Evolutionary conservation across 495 filamentous ascomycete species (phyloP).

Genomic region (Lasiosphaeris hirsuta): DNA sequence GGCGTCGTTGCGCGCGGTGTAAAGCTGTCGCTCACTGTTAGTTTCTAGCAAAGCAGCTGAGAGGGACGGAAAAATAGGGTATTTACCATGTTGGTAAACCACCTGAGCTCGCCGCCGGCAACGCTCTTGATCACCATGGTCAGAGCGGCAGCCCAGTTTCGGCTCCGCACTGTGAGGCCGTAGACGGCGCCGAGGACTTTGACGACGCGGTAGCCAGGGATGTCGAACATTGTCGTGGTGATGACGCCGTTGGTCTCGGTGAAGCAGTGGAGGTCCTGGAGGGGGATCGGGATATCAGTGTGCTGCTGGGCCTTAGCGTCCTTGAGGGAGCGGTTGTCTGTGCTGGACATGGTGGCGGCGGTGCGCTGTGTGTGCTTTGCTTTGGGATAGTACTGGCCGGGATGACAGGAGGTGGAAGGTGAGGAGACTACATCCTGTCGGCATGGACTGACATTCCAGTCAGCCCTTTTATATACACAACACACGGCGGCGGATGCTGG

Average conservation of each 20-base stretch:
- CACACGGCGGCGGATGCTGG: too few relatives aligned
- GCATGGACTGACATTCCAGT: background rate
- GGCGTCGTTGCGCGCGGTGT: conserved; percentile 53
- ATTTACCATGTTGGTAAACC: conserved; percentile 50
- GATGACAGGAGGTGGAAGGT: too few relatives aligned
- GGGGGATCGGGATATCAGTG: conserved; percentile 29
- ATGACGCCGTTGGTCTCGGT: conserved; percentile 58
- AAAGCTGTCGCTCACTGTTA: conserved; percentile 33
- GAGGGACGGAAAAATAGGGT: background rate
- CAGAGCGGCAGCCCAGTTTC: conserved; percentile 46
- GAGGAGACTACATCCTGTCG: too few relatives aligned
- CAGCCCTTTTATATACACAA: background rate
- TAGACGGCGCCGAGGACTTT: conserved; percentile 57
- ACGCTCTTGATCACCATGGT: conserved; percentile 48
- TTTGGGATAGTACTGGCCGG: too few relatives aligned
- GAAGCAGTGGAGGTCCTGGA: conserved; percentile 53
- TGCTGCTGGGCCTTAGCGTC: conserved; percentile 8
- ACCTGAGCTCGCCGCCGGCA: conserved; percentile 55
- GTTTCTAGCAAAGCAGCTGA: background rate
- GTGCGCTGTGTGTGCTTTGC: too few relatives aligned
- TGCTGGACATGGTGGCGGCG: background rate
- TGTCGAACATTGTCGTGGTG: conserved; percentile 50
- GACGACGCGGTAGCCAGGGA: conserved; percentile 56
- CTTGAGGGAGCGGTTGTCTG: conserved; percentile 17
- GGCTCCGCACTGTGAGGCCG: conserved; percentile 56